These are phyloP conservation scores for Cordyceps javanica DNA, from an alignment of 2,329 filamentous ascomycete species.

Conservation along the genomic window DNA sequence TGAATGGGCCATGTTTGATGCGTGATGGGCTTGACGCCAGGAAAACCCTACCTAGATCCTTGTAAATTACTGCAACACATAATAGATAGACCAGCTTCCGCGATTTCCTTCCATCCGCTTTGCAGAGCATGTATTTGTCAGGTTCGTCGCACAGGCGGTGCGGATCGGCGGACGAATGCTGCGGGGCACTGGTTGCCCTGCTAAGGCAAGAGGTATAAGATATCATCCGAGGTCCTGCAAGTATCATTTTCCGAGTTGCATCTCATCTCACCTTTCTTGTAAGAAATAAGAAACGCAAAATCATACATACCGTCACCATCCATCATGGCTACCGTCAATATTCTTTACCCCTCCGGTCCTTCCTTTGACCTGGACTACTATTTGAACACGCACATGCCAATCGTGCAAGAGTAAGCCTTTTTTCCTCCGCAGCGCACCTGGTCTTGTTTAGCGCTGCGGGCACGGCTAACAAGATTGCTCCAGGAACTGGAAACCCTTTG, in stretches of 20 bases:
- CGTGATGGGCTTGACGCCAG: background rate
- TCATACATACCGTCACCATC: background rate
- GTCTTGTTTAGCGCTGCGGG: no score
- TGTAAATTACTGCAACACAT: no score
- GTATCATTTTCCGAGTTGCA: background rate
- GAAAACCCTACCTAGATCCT: no score
- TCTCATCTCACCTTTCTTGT: background rate
- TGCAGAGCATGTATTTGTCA: background rate
- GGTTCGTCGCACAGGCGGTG: background rate
- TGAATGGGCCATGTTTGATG: constrained; percentile 9
- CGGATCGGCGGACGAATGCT: background rate
- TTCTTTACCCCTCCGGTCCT: constrained; percentile 36
- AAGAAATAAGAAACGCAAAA: background rate
- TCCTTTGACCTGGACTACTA: constrained; percentile 46
- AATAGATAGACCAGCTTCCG: background rate
- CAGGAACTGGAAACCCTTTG: constrained; percentile 11
- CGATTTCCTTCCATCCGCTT: background rate
- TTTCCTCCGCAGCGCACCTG: background rate
- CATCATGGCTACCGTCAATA: constrained; percentile 18
- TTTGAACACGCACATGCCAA: constrained; percentile 38
- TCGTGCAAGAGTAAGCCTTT: constrained; percentile 26
- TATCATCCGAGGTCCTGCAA: background rate
- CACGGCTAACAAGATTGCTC: background rate
- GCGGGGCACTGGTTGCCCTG: background rate
- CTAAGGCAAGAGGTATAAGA: no score